Percentiles rank a stretch among this genome's conserved stretches.
Evolutionary conservation across 2,329 filamentous ascomycete genomes (phyloP).

Genomic region (Aspergillus jensenii): DNA sequence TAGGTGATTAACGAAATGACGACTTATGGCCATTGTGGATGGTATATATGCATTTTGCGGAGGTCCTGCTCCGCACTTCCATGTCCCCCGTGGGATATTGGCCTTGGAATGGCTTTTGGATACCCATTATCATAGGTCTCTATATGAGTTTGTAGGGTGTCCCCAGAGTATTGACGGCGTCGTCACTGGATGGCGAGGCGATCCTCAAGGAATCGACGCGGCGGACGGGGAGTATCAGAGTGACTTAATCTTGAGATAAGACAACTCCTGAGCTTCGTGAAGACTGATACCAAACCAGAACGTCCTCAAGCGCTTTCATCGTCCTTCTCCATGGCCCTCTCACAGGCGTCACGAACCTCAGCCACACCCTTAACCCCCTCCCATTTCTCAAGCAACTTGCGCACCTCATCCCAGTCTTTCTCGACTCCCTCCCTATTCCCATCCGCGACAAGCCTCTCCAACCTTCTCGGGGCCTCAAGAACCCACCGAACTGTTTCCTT

Average conservation of each 20-base stretch:
- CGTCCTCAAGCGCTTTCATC: conserved; percentile 25
- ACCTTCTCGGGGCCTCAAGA: conserved; percentile 39
- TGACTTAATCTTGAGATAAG: background rate
- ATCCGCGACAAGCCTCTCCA: conserved; percentile 39
- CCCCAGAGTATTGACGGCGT: background rate
- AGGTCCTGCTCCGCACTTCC: background rate
- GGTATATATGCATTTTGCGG: background rate
- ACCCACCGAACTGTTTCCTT: conserved; percentile 49
- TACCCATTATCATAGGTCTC: background rate
- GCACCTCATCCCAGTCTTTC: conserved; percentile 44
- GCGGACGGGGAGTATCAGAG: background rate
- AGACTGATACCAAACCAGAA: background rate
- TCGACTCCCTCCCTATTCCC: conserved; percentile 41
- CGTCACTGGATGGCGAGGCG: background rate
- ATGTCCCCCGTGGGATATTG: background rate
- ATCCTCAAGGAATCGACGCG: background rate
- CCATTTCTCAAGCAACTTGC: conserved; percentile 42
- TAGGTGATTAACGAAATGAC: background rate
- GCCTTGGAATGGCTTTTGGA: background rate
- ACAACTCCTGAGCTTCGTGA: background rate
- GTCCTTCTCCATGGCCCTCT: conserved; percentile 35
- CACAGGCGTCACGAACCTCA: conserved; percentile 41
- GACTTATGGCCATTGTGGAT: background rate
- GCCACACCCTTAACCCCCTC: conserved; percentile 43
- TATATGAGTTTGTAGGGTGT: background rate